These are phyloP conservation scores for Wallacemonas collosoma DNA, from an alignment of 208 protist species.

Conservation along the genomic window DNA sequence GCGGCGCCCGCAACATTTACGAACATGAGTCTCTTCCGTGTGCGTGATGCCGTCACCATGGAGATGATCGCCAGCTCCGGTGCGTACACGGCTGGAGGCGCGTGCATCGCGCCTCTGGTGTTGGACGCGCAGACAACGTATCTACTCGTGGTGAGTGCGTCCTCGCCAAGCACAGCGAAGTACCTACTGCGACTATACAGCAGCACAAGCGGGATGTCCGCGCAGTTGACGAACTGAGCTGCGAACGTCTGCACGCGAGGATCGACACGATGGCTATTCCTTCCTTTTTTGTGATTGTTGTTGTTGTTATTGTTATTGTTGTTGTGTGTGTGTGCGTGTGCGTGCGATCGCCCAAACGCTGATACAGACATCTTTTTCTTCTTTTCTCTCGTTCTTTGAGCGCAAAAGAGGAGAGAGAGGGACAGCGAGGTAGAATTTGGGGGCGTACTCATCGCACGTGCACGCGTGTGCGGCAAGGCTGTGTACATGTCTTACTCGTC, in stretches of 20 bases:
- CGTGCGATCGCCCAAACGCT: not conserved
- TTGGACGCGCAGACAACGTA: slow-evolving; percentile 51
- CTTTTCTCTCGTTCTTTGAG: slow-evolving; percentile 10
- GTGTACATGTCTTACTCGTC: no score
- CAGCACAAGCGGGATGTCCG: slow-evolving; percentile 30
- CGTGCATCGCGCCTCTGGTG: slow-evolving; percentile 45
- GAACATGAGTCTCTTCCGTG: slow-evolving; percentile 62
- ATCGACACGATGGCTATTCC: no score
- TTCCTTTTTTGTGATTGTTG: slow-evolving; percentile 11
- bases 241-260: not conserved
- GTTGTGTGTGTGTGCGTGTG: slow-evolving; percentile 9
- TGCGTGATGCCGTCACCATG: slow-evolving; percentile 48
- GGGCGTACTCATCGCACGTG: not conserved
- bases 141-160: slow-evolving; percentile 62
- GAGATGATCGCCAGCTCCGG: slow-evolving; percentile 59
- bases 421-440: not conserved
- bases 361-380: not conserved
- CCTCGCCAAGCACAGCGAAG: slow-evolving; percentile 40
- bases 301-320: slow-evolving; percentile 5
- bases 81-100: slow-evolving; percentile 40
- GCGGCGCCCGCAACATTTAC: slow-evolving; percentile 25
- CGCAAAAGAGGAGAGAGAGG: not conserved
- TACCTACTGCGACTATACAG: slow-evolving; percentile 74
- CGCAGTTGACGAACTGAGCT: slow-evolving; percentile 28
- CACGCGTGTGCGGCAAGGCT: not conserved